phyloP scores from a whole-genome alignment of 805 yeast species.

The Teunomyces cretensis region DNA sequence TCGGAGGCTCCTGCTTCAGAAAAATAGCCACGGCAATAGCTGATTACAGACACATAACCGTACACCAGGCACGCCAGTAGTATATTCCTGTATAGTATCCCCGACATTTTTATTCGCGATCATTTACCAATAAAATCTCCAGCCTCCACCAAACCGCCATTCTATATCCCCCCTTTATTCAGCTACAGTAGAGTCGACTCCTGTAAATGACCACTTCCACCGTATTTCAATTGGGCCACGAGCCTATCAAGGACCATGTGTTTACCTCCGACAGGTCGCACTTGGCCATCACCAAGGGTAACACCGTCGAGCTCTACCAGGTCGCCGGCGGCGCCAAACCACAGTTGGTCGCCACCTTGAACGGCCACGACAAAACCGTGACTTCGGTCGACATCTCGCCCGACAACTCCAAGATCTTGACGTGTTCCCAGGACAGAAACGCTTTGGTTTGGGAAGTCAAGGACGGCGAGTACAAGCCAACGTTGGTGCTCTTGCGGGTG shows the following conservation, averaged over 20 bases:
- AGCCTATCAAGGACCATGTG: constrained; percentile 89
- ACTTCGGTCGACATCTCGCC: constrained; percentile 91
- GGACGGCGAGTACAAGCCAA: constrained; percentile 68
- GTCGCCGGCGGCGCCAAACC: constrained; percentile 51
- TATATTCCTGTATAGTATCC: too few species aligned
- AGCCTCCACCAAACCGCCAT: background rate
- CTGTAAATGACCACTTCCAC: constrained; percentile 33
- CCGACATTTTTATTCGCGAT: too few species aligned
- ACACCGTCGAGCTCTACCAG: constrained; percentile 70
- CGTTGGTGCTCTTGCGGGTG: constrained; percentile 87
- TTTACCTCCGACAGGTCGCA: constrained; percentile 63
- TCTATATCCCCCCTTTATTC: background rate
- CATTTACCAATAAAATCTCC: background rate
- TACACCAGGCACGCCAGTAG: too few species aligned
- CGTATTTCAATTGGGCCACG: constrained; percentile 68
- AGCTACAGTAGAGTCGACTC: constrained; percentile 26
- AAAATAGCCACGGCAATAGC: too few species aligned
- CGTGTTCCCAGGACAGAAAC: constrained; percentile 96
- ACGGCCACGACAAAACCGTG: constrained; percentile 89
- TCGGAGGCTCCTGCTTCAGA: too few species aligned
- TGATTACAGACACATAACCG: too few species aligned
- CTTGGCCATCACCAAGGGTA: constrained; percentile 82
- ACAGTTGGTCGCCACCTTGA: constrained; percentile 59
- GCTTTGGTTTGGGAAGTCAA: constrained; percentile 93
- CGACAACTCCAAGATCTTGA: constrained; percentile 81